Evolutionary conservation across 140 eudicot species (phyloP), one percentile per base, ranked within the genome.

Genomic region (Senecio squalidus): DNA sequence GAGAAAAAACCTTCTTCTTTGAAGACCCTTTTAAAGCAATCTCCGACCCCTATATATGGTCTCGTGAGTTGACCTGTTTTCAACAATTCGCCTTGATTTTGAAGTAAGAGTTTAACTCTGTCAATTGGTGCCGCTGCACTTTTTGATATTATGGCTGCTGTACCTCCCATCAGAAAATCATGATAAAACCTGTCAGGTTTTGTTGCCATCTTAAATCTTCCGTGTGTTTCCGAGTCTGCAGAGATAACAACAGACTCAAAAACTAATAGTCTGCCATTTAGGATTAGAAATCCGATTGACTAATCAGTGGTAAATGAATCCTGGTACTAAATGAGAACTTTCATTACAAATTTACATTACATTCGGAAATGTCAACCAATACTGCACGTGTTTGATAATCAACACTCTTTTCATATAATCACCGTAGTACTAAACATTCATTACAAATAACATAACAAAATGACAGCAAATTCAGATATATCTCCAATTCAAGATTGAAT

Each of bases 111-210:
- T 74, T 92, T 92, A 69, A 92, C 99, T 69, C 99, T 82, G 61
- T 92, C 99, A 20, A 92, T 78, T 1, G 99, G 99, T 16, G 99
- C 99, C 0, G 94, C 99, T n/a, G 89, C 85, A 36, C 87, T 81
- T 74, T 92, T 92, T 17, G 99, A 73, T 41, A 84, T 64, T 29
- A 83, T 62, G 20, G 96, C 95, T 46, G 93, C 99, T 15, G 81
- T 61, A 55, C 99, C 99, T 77, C 85, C 99, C 93, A 92, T 79
- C 60, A 82, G 40, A 52, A 89, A 84, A 70, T 92, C 89, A 1
- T 62, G 79, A 15, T 93, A 84, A 69, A 92, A 92, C 41, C 76
- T 79, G 71, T 88, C 95, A 0, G 84, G 57, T 29, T 75, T 66
- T 4, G 80, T 76, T 23, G 73, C 65, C 98, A 91, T 91, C 45